Conservation (phyloP, 345 rosid species). For the Garcia nutans region DNA sequence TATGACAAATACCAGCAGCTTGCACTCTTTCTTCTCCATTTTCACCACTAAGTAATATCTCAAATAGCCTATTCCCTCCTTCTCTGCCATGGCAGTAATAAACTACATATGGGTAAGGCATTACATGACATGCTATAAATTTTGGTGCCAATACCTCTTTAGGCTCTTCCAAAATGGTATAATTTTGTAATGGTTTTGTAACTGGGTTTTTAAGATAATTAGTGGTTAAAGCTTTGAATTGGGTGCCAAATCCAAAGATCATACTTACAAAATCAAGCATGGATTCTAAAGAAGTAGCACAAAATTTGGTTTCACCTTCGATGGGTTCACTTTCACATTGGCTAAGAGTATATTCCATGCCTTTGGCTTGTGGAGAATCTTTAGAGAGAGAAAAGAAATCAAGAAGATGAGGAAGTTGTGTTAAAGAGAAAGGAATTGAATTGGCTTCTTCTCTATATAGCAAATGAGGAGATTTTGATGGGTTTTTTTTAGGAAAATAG, state of each 20-base stretch:
- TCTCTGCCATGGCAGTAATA: conserved; percentile 66
- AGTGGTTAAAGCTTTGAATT: conserved; percentile 43
- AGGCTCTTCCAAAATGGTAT: conserved; percentile 43
- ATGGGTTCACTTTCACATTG: conserved; percentile 47
- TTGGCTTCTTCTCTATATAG: conserved; percentile 58
- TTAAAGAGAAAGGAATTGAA: conserved; percentile 56
- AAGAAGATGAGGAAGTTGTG: conserved; percentile 50
- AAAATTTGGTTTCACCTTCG: conserved; percentile 52
- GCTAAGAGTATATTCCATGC: conserved; percentile 52
- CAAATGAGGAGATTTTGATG: conserved; percentile 43
- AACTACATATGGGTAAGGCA: conserved; percentile 69
- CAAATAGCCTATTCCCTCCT: conserved; percentile 38
- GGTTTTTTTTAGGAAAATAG: conserved; percentile 40
- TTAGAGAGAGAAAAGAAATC: conserved; percentile 51
- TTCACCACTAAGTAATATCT: conserved; percentile 44
- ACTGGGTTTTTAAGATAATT: conserved; percentile 12
- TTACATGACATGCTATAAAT: conserved; percentile 55
- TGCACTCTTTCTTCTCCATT: conserved; percentile 51
- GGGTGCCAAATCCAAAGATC: conserved; percentile 38
- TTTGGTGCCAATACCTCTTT: conserved; percentile 27
- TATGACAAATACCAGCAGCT: conserved; percentile 64
- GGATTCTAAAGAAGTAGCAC: conserved; percentile 68
- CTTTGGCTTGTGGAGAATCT: conserved; percentile 64
- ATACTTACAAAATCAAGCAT: conserved; percentile 51
- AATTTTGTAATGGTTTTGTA: conserved; percentile 36